phyloP scores from a whole-genome alignment of 2,329 filamentous ascomycete genomes.

The Clarireedia homoeocarpa region DNA sequence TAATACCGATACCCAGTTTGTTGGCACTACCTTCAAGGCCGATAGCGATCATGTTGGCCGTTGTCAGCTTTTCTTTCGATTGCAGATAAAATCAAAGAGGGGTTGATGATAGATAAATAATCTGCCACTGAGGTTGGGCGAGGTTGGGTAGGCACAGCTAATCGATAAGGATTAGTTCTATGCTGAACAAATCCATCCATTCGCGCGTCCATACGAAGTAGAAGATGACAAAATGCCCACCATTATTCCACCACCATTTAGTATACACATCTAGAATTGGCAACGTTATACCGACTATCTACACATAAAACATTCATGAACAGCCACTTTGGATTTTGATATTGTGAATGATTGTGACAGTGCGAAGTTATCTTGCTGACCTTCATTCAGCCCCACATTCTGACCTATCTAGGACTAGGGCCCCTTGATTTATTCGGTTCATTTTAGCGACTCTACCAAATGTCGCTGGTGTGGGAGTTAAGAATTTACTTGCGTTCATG shows the following conservation, averaged over 20 bases:
- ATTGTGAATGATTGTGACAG: neutral
- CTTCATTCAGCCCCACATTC: constrained; percentile 2
- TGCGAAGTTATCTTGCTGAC: constrained; percentile 10
- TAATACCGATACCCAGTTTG: constrained; percentile 91
- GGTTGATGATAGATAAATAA: neutral
- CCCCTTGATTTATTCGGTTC: constrained; percentile 8
- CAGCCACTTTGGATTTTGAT: neutral
- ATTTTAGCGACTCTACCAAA: constrained; percentile 8
- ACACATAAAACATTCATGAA: neutral
- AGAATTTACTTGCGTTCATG: constrained; percentile 3
- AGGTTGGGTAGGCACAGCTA: constrained; percentile 1
- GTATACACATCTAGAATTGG: neutral
- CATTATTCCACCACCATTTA: neutral
- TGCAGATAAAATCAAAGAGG: neutral
- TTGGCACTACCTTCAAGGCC: constrained; percentile 92
- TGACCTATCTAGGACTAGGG: neutral
- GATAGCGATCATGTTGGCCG: constrained; percentile 50
- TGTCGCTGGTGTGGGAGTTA: constrained; percentile 1
- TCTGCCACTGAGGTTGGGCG: constrained; percentile 2
- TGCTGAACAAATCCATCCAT: neutral
- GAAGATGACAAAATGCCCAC: neutral
- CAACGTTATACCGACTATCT: neutral
- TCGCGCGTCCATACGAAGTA: no score
- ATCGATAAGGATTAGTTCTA: constrained; percentile 8
- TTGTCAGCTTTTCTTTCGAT: neutral